Evolutionary conservation across 139 green algal species (phyloP).

Genomic region (Coelastrella sp.): DNA sequence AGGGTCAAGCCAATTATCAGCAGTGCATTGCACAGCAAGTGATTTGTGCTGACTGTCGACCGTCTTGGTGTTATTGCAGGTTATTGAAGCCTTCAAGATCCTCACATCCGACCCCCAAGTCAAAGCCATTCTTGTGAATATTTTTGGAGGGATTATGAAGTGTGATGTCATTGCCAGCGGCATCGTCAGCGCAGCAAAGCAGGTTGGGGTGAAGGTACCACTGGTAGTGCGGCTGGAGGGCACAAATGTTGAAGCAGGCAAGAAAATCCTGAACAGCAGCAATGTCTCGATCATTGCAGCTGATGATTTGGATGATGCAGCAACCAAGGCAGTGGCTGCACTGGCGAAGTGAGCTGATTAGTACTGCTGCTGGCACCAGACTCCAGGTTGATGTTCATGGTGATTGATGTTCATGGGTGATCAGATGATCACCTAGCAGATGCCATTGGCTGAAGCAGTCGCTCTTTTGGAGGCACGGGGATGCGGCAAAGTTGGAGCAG

Average conservation of each 20-base stretch:
- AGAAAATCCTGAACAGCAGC: constrained; percentile 87
- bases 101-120: constrained; percentile 93
- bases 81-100: constrained; percentile 97
- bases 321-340: constrained; percentile 88
- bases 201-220: constrained; percentile 79
- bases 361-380: too few relatives aligned
- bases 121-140: constrained; percentile 99
- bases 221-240: constrained; percentile 96
- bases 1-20: too few relatives aligned
- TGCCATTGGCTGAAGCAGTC: too few relatives aligned
- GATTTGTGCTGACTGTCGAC: background rate
- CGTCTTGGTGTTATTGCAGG: constrained; percentile 61
- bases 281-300: constrained; percentile 91
- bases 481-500: too few relatives aligned
- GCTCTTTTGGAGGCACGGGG: too few relatives aligned
- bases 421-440: background rate
- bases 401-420: too few relatives aligned
- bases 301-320: constrained; percentile 96
- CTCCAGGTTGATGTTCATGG: too few relatives aligned
- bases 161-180: constrained; percentile 98
- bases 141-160: constrained; percentile 99
- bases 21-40: too few relatives aligned
- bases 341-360: background rate
- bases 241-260: constrained; percentile 97
- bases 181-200: constrained; percentile 96